Base-by-base conservation (phyloP, 768 basidiomycete genomes). In the Suillus brevipes region DNA sequence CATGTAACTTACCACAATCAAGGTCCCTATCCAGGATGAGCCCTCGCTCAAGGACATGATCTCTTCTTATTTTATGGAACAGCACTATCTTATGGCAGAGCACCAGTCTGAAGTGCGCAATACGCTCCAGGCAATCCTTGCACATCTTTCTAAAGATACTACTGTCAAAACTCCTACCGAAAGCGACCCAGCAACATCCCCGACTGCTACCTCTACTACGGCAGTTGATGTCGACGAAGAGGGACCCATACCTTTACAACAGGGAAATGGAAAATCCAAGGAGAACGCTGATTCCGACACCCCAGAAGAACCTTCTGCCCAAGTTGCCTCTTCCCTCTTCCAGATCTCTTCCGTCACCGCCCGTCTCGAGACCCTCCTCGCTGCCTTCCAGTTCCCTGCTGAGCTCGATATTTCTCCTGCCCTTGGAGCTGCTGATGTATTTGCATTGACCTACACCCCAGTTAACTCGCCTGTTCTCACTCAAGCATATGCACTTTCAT, bases 401-500 rank as follows among this genome's bases (percentile, higher is more conserved):
- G 68, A 78, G 43, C 71, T 80, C 23, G 75, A 79, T 64, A 70
- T 79, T 67, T 57, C 73, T 23, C 53, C 69, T 37, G 45, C 65
- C 18, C 62, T 62, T 20, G 64, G 64, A 58, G 58, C 62, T 8
- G 67, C 59, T 25, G 64, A 69, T 38, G 60, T 71, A 37, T 72
- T 77, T 6, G 76, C 77, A 55, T 82, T 92, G 14, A 79, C 85
- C 4, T 90, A 84, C 78, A 87, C 85, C 36, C 69, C 84, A 14
- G 75, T 72, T 59, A 92, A 91, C 72, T 82, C 84, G 28, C 82
- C 86, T 0, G 77, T 91, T 45, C 86, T 85, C 62, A 82, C 80
- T 67, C 87, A 89, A 75, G 84, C 88, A 67, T 82, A 89, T 68
- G 81, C 83, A n/a, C 77, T 91, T 25, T 80, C 80, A 58, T 76